Evolutionary conservation across 768 basidiomycete species (phyloP).

Genomic region (Russula brevipes): DNA sequence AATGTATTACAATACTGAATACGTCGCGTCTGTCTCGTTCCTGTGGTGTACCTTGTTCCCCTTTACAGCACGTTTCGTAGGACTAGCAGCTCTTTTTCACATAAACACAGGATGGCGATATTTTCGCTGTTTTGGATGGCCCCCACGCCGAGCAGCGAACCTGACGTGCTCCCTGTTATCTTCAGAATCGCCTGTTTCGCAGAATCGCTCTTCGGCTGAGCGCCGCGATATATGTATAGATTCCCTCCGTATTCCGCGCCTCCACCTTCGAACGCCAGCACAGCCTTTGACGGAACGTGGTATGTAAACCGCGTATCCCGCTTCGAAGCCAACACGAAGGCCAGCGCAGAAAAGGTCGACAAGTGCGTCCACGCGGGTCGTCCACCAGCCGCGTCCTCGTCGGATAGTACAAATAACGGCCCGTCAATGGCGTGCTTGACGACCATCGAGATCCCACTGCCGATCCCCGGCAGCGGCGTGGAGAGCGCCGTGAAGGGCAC

Average conservation of each 20-base stretch:
- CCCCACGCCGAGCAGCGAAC: constrained; percentile 75
- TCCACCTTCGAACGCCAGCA: constrained; percentile 84
- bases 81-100: constrained; percentile 70
- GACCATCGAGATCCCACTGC: constrained; percentile 43
- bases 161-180: constrained; percentile 61
- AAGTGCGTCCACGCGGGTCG: constrained; percentile 60
- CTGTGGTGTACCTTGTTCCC: constrained; percentile 18
- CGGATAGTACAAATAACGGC: constrained; percentile 27
- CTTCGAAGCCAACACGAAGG: constrained; percentile 93
- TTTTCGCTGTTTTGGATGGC: constrained; percentile 36
- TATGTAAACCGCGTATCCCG: constrained; percentile 83
- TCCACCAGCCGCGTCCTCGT: constrained; percentile 20
- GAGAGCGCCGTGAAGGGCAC: constrained; percentile 57
- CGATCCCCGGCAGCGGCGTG: constrained; percentile 56
- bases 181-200: constrained; percentile 81
- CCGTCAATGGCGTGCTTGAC: constrained; percentile 54
- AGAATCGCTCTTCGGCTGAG: constrained; percentile 46
- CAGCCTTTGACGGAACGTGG: constrained; percentile 52
- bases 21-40: constrained; percentile 22
- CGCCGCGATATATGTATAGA: constrained; percentile 75
- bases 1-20: constrained; percentile 25
- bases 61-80: constrained; percentile 37
- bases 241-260: constrained; percentile 65
- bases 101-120: constrained; percentile 58
- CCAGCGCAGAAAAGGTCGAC: constrained; percentile 82